Evolutionary conservation across 2,329 filamentous ascomycete species (phyloP).

Genomic region (Cadophora sp.): DNA sequence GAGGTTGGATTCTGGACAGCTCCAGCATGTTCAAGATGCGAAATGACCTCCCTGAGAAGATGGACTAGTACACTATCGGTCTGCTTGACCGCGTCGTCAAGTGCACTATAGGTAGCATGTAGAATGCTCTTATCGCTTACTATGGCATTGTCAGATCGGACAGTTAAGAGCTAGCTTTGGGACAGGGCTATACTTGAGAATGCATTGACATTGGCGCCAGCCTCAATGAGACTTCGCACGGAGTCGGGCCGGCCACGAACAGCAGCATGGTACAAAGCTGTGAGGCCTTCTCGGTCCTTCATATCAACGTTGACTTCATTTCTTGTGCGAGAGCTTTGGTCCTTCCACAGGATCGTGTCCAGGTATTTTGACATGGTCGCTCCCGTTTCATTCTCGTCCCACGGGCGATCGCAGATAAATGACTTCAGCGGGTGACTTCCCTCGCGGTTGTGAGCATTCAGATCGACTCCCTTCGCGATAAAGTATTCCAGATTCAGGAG

Average conservation of each 20-base stretch:
- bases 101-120: constrained; percentile 7
- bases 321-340: not conserved
- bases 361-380: constrained; percentile 31
- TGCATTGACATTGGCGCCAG: constrained; percentile 18
- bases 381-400: constrained; percentile 17
- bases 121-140: not conserved
- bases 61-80: constrained; percentile 18
- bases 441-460: constrained; percentile 16
- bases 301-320: constrained; percentile 27
- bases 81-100: constrained; percentile 9
- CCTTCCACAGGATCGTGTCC: constrained; percentile 21
- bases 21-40: constrained; percentile 24
- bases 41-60: constrained; percentile 23
- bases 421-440: constrained; percentile 8
- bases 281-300: constrained; percentile 20
- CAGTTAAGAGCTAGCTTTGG: not conserved
- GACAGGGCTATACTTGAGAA: constrained; percentile 14
- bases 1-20: constrained; percentile 19
- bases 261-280: constrained; percentile 22
- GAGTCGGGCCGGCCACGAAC: constrained; percentile 22
- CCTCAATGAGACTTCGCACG: constrained; percentile 22
- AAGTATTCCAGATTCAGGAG: constrained; percentile 16
- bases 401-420: constrained; percentile 11
- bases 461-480: constrained; percentile 16
- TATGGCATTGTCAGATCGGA: not conserved